phyloP scores from a whole-genome alignment of 1,284 basidiomycete genomes.

The Irpex sp. region DNA sequence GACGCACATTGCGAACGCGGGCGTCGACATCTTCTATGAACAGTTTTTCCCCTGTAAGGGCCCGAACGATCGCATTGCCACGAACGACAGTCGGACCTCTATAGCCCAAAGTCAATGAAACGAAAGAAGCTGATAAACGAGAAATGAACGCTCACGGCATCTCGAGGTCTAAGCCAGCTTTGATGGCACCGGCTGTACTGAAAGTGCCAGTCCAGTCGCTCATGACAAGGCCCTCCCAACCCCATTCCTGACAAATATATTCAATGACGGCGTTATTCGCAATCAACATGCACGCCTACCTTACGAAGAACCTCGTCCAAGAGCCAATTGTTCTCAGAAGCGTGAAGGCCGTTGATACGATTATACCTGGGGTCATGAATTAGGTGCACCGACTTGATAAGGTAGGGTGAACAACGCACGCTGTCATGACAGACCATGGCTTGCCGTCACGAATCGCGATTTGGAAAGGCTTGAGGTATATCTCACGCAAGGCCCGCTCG shows the following conservation, averaged over 20 bases:
- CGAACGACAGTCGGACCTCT: slow-evolving; percentile 54
- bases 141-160: slow-evolving; percentile 62
- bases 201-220: slow-evolving; percentile 83
- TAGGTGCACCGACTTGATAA: background rate
- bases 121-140: slow-evolving; percentile 30
- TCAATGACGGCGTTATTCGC: background rate
- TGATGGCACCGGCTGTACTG: slow-evolving; percentile 66
- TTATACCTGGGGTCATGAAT: slow-evolving; percentile 48
- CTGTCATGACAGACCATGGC: slow-evolving; percentile 77
- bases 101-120: slow-evolving; percentile 60
- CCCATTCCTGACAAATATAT: slow-evolving; percentile 62
- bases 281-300: background rate
- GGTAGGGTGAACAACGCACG: slow-evolving; percentile 47
- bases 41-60: slow-evolving; percentile 48
- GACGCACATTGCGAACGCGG: slow-evolving; percentile 69
- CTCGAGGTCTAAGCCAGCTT: slow-evolving; percentile 81
- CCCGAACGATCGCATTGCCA: slow-evolving; percentile 50
- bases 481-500: slow-evolving; percentile 77
- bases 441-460: slow-evolving; percentile 73
- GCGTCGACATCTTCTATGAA: slow-evolving; percentile 65
- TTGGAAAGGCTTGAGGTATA: slow-evolving; percentile 79
- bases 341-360: slow-evolving; percentile 74
- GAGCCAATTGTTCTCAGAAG: slow-evolving; percentile 67
- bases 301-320: slow-evolving; percentile 70
- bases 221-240: slow-evolving; percentile 75